phyloP scores from a whole-genome alignment of 805 yeast species.

The Teunomyces funiuensis region DNA sequence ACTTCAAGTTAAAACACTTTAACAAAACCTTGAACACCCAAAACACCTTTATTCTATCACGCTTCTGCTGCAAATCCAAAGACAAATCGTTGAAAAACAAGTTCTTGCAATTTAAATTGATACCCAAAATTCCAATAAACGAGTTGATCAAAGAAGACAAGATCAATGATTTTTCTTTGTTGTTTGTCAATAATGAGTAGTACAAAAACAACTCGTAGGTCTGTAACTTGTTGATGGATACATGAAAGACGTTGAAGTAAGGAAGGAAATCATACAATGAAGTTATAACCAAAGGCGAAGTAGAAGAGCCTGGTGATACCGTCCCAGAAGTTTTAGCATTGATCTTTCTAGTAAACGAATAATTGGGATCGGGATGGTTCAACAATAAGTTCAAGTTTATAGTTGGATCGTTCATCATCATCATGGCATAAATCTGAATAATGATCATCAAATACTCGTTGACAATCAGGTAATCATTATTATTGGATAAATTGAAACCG shows the following conservation, averaged over 20 bases:
- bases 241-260: conserved; percentile 49
- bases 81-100: conserved; percentile 49
- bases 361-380: conserved; percentile 38
- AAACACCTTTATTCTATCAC: conserved; percentile 43
- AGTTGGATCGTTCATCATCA: conserved; percentile 51
- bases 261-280: conserved; percentile 46
- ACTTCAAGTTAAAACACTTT: conserved; percentile 42
- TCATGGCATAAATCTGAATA: conserved; percentile 51
- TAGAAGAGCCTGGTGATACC: conserved; percentile 3
- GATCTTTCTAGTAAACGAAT: conserved; percentile 12
- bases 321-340: conserved; percentile 4
- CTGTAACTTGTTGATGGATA: conserved; percentile 49
- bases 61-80: conserved; percentile 34
- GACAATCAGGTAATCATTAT: conserved; percentile 40
- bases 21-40: conserved; percentile 47
- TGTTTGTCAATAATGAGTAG: conserved; percentile 45
- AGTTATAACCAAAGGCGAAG: conserved; percentile 23
- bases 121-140: conserved; percentile 43
- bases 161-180: conserved; percentile 40
- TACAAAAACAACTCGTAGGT: conserved; percentile 49
- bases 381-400: conserved; percentile 40
- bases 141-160: conserved; percentile 41
- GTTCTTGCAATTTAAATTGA: conserved; percentile 41
- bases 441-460: conserved; percentile 44
- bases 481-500: conserved; percentile 46